Evolutionary conservation across 2,329 filamentous ascomycete genomes (phyloP), one percentile per base, ranked within the genome.

Genomic region (Kalmusia sp.): DNA sequence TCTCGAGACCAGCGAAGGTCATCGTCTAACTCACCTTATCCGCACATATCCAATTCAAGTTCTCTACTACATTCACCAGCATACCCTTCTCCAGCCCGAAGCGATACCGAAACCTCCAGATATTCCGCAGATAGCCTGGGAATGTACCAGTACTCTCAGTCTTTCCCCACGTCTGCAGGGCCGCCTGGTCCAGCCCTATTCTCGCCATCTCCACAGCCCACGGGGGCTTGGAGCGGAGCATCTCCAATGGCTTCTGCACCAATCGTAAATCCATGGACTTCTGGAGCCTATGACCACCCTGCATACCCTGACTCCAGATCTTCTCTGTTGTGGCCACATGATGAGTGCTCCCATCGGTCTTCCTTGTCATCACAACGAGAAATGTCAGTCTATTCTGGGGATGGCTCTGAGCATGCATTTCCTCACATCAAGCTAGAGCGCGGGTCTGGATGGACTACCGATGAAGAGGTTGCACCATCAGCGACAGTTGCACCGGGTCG

Each of bases 11-110:
- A 72, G 31, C 62, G 64, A 27, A 70, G 67, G 39, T 67, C 73
- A 55, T 65, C 69, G 30, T 70, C 70, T 61, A 71, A 72, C 46
- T 72, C 71, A 31, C 71, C 69, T 33, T 72, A 71, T 51, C 70
- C 73, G 45, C 67, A 69, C 54, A 55, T 61, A 30, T 59, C 69
- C 41, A 64, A 59, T 47, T 41, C 59, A 14, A 50, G 53, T 17
- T 55, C 68, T 15, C 47, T 73, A 34, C 55, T 69, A 19, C 67
- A 73, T 28, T 63, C 69, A 4, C 57, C 67, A 17, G 62, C 66
- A 30, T 76, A 75, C 55, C 69, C 71, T 33, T 74, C 71, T 21
- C 71, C 73, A 49, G 64, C 60, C 35, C 65, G 63, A 46, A 67
- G 68, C 40, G 68, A 73, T 25, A 54, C 55, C 22, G 69, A 64